These are phyloP conservation scores for Lachnellula subtilissima DNA, from an alignment of 2,329 filamentous ascomycete genomes.

Conservation along the genomic window DNA sequence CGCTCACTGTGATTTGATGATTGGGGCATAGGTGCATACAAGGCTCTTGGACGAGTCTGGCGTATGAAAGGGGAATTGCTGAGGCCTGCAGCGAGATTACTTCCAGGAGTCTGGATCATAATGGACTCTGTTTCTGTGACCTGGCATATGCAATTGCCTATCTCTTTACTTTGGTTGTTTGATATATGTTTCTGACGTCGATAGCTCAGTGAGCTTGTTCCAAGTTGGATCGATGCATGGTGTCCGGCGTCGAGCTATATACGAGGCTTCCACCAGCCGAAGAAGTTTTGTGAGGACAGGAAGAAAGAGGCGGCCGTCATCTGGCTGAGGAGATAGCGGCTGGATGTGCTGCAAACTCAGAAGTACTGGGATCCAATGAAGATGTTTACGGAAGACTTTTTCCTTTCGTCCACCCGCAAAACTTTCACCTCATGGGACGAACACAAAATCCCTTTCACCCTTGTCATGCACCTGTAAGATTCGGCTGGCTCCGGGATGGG, in stretches of 20 bases:
- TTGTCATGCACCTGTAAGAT: not conserved
- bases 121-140: not conserved
- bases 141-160: not conserved
- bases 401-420: not conserved
- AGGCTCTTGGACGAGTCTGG: not conserved
- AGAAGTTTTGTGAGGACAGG: not conserved
- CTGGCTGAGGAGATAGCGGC: constrained; percentile 1
- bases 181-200: not conserved
- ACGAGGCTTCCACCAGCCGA: too few relatives aligned
- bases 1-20: not conserved
- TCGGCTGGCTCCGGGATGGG: not conserved
- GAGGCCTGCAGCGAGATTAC: not conserved
- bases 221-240: not conserved
- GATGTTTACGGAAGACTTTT: not conserved
- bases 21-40: not conserved
- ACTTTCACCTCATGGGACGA: not conserved
- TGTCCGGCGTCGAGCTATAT: not conserved
- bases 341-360: not conserved
- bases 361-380: not conserved
- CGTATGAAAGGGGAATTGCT: not conserved
- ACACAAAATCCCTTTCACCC: not conserved
- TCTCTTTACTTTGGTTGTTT: not conserved
- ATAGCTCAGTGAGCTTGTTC: not conserved
- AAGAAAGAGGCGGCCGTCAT: not conserved
- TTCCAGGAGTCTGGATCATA: constrained; percentile 6